These are phyloP conservation scores for Royoungia palumana DNA, from an alignment of 768 basidiomycete species.

Conservation along the genomic window DNA sequence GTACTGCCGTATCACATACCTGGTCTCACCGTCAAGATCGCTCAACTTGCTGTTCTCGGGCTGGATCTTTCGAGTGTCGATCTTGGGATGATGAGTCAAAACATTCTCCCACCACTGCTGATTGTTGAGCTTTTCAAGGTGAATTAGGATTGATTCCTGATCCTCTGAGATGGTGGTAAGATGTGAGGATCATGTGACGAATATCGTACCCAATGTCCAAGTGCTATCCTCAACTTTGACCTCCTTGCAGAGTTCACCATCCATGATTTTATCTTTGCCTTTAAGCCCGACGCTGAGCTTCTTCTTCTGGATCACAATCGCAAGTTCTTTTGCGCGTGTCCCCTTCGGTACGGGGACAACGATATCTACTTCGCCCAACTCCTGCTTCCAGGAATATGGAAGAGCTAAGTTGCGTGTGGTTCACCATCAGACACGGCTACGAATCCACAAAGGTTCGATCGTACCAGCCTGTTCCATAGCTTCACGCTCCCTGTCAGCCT, in stretches of 20 bases:
- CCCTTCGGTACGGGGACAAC: constrained; percentile 82
- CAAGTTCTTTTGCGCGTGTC: constrained; percentile 75
- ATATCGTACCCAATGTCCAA: constrained; percentile 81
- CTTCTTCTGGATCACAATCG: constrained; percentile 74
- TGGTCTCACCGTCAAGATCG: constrained; percentile 93
- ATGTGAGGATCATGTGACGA: not conserved
- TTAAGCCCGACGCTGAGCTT: constrained; percentile 82
- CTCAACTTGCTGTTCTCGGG: constrained; percentile 94
- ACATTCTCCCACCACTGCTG: constrained; percentile 99
- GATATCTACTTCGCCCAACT: constrained; percentile 83
- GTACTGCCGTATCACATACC: constrained; percentile 41
- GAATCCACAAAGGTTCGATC: constrained; percentile 23
- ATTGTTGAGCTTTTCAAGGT: constrained; percentile 84
- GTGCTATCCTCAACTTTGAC: constrained; percentile 96
- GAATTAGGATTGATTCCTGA: constrained; percentile 64
- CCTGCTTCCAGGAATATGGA: constrained; percentile 91
- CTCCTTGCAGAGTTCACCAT: constrained; percentile 89
- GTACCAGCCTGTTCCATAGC: constrained; percentile 79
- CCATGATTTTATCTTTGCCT: constrained; percentile 78
- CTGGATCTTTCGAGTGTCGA: constrained; percentile 94
- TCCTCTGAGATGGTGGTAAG: constrained; percentile 57
- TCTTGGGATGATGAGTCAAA: constrained; percentile 90
- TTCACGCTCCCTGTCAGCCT: constrained; percentile 65
- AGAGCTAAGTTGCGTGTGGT: constrained; percentile 49
- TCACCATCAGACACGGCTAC: constrained; percentile 20